These are phyloP conservation scores for Cystobasidiopsis lactophilus DNA, from an alignment of 768 basidiomycete genomes.

Conservation along the genomic window DNA sequence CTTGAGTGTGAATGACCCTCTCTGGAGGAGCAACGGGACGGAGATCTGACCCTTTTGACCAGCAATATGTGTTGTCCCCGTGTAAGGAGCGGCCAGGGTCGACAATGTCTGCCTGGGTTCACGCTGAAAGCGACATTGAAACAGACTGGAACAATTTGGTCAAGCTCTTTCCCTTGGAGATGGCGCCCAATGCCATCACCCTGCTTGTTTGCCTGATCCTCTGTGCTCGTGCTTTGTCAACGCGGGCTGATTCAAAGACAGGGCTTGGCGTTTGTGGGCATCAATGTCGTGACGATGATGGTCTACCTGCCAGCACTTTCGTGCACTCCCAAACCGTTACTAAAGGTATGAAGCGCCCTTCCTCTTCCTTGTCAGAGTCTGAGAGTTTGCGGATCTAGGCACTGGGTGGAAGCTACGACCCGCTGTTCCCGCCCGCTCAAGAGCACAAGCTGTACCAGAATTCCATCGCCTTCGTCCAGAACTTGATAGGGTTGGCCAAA, in stretches of 20 bases:
- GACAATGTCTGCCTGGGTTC: too few relatives aligned
- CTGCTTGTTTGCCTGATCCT: constrained; percentile 2
- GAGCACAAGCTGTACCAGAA: background rate
- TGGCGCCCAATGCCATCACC: constrained; percentile 19
- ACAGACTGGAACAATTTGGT: constrained; percentile 6
- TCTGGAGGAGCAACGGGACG: too few relatives aligned
- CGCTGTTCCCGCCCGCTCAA: constrained; percentile 14
- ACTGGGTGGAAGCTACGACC: constrained; percentile 18
- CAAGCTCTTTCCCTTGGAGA: constrained; percentile 9
- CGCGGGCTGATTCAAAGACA: background rate
- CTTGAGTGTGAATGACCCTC: background rate
- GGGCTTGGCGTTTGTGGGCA: constrained; percentile 54
- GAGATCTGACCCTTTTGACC: too few relatives aligned
- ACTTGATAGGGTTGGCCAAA: constrained; percentile 26
- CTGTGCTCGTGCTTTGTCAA: background rate
- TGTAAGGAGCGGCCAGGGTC: too few relatives aligned
- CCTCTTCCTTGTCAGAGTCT: too few relatives aligned
- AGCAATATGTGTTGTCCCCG: too few relatives aligned
- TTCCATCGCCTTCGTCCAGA: background rate
- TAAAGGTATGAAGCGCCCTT: constrained; percentile 16
- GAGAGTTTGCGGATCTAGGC: too few relatives aligned
- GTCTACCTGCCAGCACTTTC: constrained; percentile 46
- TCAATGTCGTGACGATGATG: constrained; percentile 64
- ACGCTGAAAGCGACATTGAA: too few relatives aligned
- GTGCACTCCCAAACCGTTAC: constrained; percentile 17